Evolutionary conservation across 2,329 filamentous ascomycete genomes (phyloP), one percentile per base, ranked within the genome.

Genomic region (Alternaria solani): DNA sequence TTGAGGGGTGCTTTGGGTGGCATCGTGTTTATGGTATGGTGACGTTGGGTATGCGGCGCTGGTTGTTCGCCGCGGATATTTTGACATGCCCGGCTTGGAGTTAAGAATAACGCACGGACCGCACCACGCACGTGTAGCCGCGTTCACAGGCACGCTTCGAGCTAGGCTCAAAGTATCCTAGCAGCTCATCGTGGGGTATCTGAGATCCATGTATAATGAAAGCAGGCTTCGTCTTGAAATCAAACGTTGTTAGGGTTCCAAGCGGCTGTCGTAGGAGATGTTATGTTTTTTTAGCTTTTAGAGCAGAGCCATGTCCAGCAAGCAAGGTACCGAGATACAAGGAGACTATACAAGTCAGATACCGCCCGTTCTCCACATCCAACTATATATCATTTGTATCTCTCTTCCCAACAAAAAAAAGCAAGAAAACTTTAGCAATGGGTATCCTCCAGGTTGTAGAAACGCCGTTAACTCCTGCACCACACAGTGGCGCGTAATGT

Each of bases 1-100:
- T 69, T 75, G 65, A 78, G 69, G 61, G 72, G 66, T 67, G 69
- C 54, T 67, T 69, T 72, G 61, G 75, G 73, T 48, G 75, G 75
- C 77, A 79, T 79, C 57, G 55, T 67, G 51, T 51, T 46, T 53
- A 32, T 62, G 43, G 57, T 42, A 59, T 54, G 46, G 20, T 51
- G 44, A 25, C 48, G 59, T 46, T 55, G 61, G 41, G n/a, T 54
- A 60, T 57, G 61, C 32, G 52, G 49, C 43, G 48, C 28, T 51
- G 34, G 46, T 51, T 59, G 51, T 63, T 59, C 28, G 47, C 58
- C 63, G 65, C 66, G 61, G 69, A 67, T 61, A 68, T 66, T 70
- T 70, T 71, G 59, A 64, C 51, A 51, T 51, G 39, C 41, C 46
- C 14, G 18, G 30, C 14, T 9, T 39, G 39, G 34, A 49, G 34